phyloP scores from a whole-genome alignment of 2,329 filamentous ascomycete species.

The Grosmannia penicillata region DNA sequence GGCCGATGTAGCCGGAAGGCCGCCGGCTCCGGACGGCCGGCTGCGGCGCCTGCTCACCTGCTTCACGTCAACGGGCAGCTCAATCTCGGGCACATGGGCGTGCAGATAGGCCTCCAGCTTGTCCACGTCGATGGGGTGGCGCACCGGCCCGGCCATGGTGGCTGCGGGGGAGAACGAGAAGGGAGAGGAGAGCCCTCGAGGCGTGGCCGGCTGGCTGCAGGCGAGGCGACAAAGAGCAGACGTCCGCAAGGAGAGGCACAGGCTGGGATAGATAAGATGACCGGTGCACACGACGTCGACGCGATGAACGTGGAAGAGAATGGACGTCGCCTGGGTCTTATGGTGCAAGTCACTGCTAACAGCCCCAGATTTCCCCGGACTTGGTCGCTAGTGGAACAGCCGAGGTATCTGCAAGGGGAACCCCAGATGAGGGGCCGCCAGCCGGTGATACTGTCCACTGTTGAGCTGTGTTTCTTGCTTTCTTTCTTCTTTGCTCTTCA shows the following conservation, averaged over 20 bases:
- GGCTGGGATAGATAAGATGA: too few relatives aligned
- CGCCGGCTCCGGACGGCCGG: too few relatives aligned
- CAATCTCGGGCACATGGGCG: constrained; percentile 67
- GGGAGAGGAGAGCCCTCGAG: too few relatives aligned
- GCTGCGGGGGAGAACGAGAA: not conserved
- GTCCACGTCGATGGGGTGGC: constrained; percentile 77
- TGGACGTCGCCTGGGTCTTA: not conserved
- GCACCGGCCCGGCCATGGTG: constrained; percentile 68
- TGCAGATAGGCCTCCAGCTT: constrained; percentile 68
- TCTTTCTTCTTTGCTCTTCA: too few relatives aligned
- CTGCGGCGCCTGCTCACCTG: too few relatives aligned
- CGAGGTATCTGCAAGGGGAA: not conserved
- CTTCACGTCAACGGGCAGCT: constrained; percentile 72
- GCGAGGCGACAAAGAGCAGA: too few relatives aligned
- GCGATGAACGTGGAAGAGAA: too few relatives aligned
- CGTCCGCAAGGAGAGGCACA: too few relatives aligned
- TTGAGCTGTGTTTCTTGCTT: not conserved
- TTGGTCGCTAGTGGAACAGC: not conserved
- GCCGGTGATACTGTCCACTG: not conserved
- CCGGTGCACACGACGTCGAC: too few relatives aligned
- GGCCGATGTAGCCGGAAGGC: too few relatives aligned
- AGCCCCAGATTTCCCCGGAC: too few relatives aligned
- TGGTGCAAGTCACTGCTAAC: not conserved
- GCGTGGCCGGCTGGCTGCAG: too few relatives aligned
- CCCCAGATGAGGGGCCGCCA: not conserved